Base-by-base conservation (phyloP, 306 rosid genomes). In the Ammopiptanthus mongolicus region DNA sequence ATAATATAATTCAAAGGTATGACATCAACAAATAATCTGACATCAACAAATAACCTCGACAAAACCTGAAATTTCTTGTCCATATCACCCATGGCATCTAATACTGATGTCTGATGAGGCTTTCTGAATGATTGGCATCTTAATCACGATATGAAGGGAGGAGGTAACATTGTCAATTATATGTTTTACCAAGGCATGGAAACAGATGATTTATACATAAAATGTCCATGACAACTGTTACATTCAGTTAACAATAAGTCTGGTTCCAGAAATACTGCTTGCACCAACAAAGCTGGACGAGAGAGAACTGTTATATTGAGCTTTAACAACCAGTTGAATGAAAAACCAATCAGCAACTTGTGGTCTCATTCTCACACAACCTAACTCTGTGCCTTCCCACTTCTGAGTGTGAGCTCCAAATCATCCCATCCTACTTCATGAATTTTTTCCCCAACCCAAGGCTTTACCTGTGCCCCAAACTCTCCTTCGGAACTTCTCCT, bases 381-480 rank as follows among this genome's bases (percentile, higher is more conserved):
- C 69, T 85, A 90, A 78, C 66, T 80, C 68, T 76, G 82, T 36
- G 82, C 78, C 77, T 87, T 93, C 23, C 92, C 82, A 63, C 72
- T 89, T 41, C 97, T 96, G 19, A 93, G 97, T 6, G 96, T 93
- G 80, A 93, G 98, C 75, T 93, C 94, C 80, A 93, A 83, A 74
- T 93, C 98, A 82, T 87, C 93, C 86, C 87, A 57, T 71, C 96
- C 89, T 0, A 88, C 96, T 28, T 91, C 97, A 29, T 91, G 97
- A 85, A 91, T 91, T 77, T 77, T 87, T 88, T 89, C 94, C 59
- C 93, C 98, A 67, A 89, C 89, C 98, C 98, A 93, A 13, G 98
- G 97, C 84, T 85, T 88, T 69, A 91, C 93, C 79, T 87, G 91
- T 56, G 48, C 84, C 67, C 85, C 89, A 71, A 88, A 83, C 71